These are phyloP conservation scores for Brettanomyces nanus DNA, from an alignment of 805 yeast genomes.

Conservation along the genomic window DNA sequence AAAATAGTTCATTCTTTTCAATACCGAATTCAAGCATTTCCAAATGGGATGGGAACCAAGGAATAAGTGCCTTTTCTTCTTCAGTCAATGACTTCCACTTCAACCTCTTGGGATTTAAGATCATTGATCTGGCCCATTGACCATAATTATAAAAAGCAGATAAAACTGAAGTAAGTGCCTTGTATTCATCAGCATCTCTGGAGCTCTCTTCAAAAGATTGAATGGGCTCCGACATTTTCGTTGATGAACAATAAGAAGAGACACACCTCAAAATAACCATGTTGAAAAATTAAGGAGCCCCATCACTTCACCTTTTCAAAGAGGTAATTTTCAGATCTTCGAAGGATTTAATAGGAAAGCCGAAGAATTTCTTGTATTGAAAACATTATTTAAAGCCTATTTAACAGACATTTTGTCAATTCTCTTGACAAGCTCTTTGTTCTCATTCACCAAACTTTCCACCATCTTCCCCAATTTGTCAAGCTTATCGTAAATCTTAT, in stretches of 20 bases:
- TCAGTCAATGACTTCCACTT: conserved; percentile 30
- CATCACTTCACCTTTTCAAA: too few species aligned
- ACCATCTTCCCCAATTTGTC: conserved; percentile 37
- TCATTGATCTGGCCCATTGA: conserved; percentile 25
- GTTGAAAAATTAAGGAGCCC: too few species aligned
- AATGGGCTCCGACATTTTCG: too few species aligned
- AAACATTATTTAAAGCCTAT: not conserved
- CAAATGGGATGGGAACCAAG: conserved; percentile 42
- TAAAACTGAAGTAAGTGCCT: conserved; percentile 24
- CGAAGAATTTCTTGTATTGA: not conserved
- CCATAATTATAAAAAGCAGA: conserved; percentile 26
- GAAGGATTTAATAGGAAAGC: too few species aligned
- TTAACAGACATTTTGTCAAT: conserved; percentile 2
- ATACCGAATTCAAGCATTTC: conserved; percentile 34
- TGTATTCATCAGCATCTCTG: conserved; percentile 21
- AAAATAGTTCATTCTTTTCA: conserved; percentile 35
- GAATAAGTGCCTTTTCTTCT: conserved; percentile 34
- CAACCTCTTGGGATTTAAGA: conserved; percentile 25
- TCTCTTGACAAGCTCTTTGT: conserved; percentile 13
- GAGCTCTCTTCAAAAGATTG: not conserved
- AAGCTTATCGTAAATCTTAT: conserved; percentile 43
- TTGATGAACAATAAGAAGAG: too few species aligned
- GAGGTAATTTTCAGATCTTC: too few species aligned
- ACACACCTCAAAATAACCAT: too few species aligned
- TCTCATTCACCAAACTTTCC: conserved; percentile 26